These are phyloP conservation scores for Yamadazyma nakazawae DNA, from an alignment of 805 yeast species.

Conservation along the genomic window DNA sequence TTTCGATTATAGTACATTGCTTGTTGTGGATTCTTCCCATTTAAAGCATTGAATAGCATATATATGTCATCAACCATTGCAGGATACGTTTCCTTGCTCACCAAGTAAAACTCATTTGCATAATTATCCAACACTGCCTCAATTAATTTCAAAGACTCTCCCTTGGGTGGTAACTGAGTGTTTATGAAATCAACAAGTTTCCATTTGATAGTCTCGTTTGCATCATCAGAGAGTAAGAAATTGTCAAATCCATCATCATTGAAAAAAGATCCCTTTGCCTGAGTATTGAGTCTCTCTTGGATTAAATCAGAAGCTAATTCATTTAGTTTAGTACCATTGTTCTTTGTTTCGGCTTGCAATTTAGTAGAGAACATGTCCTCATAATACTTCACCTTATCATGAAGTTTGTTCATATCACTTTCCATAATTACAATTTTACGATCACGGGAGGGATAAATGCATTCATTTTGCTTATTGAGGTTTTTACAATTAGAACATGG, in stretches of 20 bases:
- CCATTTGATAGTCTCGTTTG: constrained; percentile 24
- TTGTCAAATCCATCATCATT: constrained; percentile 18
- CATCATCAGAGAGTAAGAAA: constrained; percentile 25
- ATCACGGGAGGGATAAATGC: constrained; percentile 37
- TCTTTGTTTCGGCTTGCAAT: not conserved
- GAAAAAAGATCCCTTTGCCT: constrained; percentile 12
- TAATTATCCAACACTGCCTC: constrained; percentile 26
- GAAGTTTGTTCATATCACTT: constrained; percentile 34
- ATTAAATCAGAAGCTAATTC: constrained; percentile 1
- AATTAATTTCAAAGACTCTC: constrained; percentile 21
- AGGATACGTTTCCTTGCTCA: constrained; percentile 18
- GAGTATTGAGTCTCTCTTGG: constrained; percentile 13
- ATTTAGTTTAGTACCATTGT: not conserved
- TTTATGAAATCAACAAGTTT: constrained; percentile 13
- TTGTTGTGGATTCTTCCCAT: constrained; percentile 2
- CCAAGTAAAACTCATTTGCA: constrained; percentile 33
- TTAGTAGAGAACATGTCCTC: constrained; percentile 16
- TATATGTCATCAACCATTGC: constrained; percentile 12
- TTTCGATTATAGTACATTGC: constrained; percentile 3
- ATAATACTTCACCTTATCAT: constrained; percentile 28
- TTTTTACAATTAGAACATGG: constrained; percentile 41
- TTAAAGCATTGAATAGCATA: constrained; percentile 7
- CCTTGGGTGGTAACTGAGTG: constrained; percentile 23
- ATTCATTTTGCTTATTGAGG: constrained; percentile 27
- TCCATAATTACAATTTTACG: constrained; percentile 44